Conservation (phyloP, 164 flowering plant species). For the Liriodendron chinense region DNA sequence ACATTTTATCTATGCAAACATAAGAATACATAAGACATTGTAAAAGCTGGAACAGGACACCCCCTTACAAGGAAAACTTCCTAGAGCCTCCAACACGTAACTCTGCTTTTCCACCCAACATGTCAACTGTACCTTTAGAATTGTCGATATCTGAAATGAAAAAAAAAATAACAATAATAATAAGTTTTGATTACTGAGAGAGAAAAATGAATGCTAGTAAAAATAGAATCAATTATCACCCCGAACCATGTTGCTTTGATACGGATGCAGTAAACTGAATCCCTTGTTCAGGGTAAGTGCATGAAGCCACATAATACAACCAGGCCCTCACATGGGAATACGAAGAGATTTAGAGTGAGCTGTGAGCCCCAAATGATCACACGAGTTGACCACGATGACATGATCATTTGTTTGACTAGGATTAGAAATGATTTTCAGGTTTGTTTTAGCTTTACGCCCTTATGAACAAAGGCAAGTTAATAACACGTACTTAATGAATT, state of each 20-base stretch:
- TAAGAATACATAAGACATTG: constrained; percentile 1
- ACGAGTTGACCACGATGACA: too few species aligned
- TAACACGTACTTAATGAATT: too few species aligned
- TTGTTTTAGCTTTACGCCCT: too few species aligned
- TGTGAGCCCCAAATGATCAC: too few species aligned
- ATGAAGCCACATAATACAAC: too few species aligned
- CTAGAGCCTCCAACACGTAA: constrained; percentile 15
- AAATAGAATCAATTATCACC: background rate
- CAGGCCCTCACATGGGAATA: too few species aligned
- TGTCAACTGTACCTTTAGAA: constrained; percentile 23
- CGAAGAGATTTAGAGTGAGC: too few species aligned
- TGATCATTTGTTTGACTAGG: too few species aligned
- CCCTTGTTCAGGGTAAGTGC: too few species aligned
- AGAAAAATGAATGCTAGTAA: background rate
- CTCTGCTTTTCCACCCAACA: constrained; percentile 16
- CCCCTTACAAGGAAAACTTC: constrained; percentile 34
- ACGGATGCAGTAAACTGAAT: background rate
- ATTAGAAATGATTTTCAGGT: too few species aligned
- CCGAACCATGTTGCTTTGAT: background rate
- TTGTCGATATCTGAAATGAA: constrained; percentile 23
- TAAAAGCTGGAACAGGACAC: constrained; percentile 9
- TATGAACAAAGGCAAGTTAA: too few species aligned
- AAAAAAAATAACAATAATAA: background rate
- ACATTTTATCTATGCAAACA: background rate
- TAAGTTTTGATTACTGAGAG: constrained; percentile 2